Percentiles rank a stretch among this genome's conserved stretches.
Evolutionary conservation across 2,329 filamentous ascomycete genomes (phyloP).

Genomic region (Aspergillus hortae): DNA sequence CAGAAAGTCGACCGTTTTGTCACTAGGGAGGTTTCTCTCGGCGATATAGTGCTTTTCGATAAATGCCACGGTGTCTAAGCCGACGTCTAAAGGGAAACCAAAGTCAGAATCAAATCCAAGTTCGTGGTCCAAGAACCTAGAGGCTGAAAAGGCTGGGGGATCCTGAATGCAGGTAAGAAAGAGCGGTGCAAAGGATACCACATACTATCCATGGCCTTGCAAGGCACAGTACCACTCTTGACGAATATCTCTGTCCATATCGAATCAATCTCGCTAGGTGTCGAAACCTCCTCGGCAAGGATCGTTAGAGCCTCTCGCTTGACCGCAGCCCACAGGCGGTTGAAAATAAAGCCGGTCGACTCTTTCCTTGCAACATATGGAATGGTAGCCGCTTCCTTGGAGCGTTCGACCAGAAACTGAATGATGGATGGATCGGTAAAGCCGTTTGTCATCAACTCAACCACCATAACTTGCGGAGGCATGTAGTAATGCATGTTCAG

Average conservation of each 20-base stretch:
- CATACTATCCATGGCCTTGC: conserved; percentile 44
- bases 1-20: conserved; percentile 46
- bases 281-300: conserved; percentile 48
- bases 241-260: conserved; percentile 46
- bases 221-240: conserved; percentile 27
- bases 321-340: conserved; percentile 56
- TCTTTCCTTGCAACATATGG: conserved; percentile 46
- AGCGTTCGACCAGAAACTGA: conserved; percentile 42
- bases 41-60: conserved; percentile 54
- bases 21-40: conserved; percentile 43
- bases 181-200: neutral
- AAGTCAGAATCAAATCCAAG: neutral
- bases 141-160: too few species aligned
- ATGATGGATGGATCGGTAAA: conserved; percentile 44
- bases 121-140: neutral
- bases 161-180: neutral
- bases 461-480: conserved; percentile 44
- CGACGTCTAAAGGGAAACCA: conserved; percentile 31
- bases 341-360: conserved; percentile 54
- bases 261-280: conserved; percentile 49
- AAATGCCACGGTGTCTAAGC: conserved; percentile 52
- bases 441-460: conserved; percentile 55
- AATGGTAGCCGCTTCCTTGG: conserved; percentile 38
- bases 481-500: conserved; percentile 54
- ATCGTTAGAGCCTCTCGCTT: conserved; percentile 52